Percentiles rank a stretch among this genome's conserved stretches.
Conservation (phyloP, 768 basidiomycete species). For the Pulveroboletus sp. region DNA sequence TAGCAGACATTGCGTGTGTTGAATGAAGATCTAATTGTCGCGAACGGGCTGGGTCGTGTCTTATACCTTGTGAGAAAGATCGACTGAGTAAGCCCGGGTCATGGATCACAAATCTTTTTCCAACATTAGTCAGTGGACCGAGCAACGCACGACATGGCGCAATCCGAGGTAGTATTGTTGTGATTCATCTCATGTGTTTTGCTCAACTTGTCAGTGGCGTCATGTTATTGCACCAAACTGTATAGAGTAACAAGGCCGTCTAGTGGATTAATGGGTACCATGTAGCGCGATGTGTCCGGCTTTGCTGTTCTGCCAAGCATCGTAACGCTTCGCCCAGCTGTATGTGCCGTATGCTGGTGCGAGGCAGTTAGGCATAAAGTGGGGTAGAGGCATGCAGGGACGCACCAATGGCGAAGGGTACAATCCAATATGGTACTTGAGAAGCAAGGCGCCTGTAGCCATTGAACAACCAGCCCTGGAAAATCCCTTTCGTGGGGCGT, state of each 20-base stretch:
- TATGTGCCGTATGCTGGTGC: conserved; percentile 69
- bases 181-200: background rate
- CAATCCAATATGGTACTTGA: conserved; percentile 71
- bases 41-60: background rate
- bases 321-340: conserved; percentile 69
- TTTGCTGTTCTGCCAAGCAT: conserved; percentile 71
- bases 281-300: conserved; percentile 65
- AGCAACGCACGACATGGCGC: conserved; percentile 1
- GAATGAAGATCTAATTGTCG: background rate
- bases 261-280: conserved; percentile 20
- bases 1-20: conserved; percentile 23
- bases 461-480: conserved; percentile 80
- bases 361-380: background rate
- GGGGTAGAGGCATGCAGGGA: conserved; percentile 10
- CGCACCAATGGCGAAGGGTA: conserved; percentile 77
- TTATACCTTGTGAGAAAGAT: conserved; percentile 8
- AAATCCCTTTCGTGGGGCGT: conserved; percentile 63
- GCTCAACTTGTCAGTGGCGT: conserved; percentile 1
- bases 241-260: conserved; percentile 11
- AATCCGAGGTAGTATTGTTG: background rate
- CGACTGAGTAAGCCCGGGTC: conserved; percentile 13
- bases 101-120: conserved; percentile 11
- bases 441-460: conserved; percentile 72
- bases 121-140: conserved; percentile 5
- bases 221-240: conserved; percentile 13